These are phyloP conservation scores for Spencermartinsiella europaea DNA, from an alignment of 805 yeast genomes.

Conservation along the genomic window DNA sequence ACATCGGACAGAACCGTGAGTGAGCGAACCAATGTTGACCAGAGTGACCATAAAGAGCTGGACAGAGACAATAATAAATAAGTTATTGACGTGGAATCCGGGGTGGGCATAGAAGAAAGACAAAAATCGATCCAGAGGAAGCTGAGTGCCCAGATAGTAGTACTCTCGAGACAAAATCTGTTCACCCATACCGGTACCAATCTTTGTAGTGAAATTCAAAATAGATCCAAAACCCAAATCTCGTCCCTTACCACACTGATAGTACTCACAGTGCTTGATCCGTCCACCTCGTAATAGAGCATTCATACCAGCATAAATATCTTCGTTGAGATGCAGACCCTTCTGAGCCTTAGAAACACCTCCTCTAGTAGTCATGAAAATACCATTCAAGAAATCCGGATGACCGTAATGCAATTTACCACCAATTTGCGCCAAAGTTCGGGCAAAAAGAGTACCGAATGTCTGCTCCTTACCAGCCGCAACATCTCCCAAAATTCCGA, in stretches of 20 bases:
- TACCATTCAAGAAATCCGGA: constrained; percentile 72
- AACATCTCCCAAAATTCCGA: constrained; percentile 77
- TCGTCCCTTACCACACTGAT: constrained; percentile 83
- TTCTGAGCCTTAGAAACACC: constrained; percentile 84
- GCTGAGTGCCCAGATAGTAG: constrained; percentile 69
- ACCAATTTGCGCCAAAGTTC: constrained; percentile 76
- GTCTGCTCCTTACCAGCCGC: constrained; percentile 90
- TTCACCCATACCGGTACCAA: constrained; percentile 90
- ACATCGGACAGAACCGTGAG: constrained; percentile 58
- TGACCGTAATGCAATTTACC: constrained; percentile 85
- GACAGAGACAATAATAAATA: constrained; percentile 64
- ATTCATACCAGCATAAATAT: constrained; percentile 82
- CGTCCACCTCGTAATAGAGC: constrained; percentile 77
- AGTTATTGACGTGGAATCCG: constrained; percentile 77
- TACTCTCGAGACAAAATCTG: constrained; percentile 80
- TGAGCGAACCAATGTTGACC: constrained; percentile 58
- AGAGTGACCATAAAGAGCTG: constrained; percentile 55
- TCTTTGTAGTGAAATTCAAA: constrained; percentile 74
- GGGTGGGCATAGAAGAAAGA: constrained; percentile 84
- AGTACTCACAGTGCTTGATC: constrained; percentile 76
- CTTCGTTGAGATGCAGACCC: constrained; percentile 79
- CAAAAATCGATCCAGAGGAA: constrained; percentile 71
- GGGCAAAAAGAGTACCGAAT: constrained; percentile 77
- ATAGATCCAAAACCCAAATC: constrained; percentile 82
- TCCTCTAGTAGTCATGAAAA: constrained; percentile 79